Percentiles rank a stretch among this genome's conserved stretches.
Conservation (phyloP, 2,329 filamentous ascomycete species). For the Pseudopithomyces maydicus region DNA sequence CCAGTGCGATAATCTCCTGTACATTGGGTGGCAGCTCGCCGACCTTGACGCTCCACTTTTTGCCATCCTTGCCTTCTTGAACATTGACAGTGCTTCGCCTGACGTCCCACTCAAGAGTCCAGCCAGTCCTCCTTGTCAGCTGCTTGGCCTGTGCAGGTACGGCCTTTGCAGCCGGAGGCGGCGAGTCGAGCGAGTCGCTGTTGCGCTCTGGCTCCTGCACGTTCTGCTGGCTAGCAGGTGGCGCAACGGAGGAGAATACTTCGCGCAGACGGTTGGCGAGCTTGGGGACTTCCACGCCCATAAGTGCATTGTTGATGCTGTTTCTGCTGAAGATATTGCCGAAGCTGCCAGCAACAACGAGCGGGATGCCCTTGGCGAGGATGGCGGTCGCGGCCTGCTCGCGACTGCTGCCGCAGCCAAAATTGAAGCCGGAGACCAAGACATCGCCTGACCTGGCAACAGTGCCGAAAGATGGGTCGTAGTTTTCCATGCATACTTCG, state of each 20-base stretch:
- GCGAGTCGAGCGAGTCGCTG: constrained; percentile 57
- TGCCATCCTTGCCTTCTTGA: constrained; percentile 69
- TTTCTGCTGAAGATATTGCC: constrained; percentile 83
- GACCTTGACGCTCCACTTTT: constrained; percentile 78
- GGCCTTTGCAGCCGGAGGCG: constrained; percentile 42
- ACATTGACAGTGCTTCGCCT: constrained; percentile 71
- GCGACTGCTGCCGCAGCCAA: constrained; percentile 79
- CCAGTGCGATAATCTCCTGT: constrained; percentile 65
- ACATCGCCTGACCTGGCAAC: constrained; percentile 75
- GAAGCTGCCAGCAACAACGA: constrained; percentile 81
- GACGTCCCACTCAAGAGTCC: constrained; percentile 84
- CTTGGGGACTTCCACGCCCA: constrained; percentile 72
- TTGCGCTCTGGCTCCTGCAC: constrained; percentile 60
- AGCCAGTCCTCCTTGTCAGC: constrained; percentile 76
- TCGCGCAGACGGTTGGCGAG: constrained; percentile 70
- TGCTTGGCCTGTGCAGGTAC: constrained; percentile 56
- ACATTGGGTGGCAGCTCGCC: constrained; percentile 84
- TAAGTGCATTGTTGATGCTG: constrained; percentile 78
- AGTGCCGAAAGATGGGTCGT: constrained; percentile 72
- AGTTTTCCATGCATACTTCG: constrained; percentile 91
- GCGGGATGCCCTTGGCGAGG: constrained; percentile 76
- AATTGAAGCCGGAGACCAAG: constrained; percentile 85
- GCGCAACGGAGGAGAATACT: constrained; percentile 53
- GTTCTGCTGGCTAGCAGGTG: constrained; percentile 40
- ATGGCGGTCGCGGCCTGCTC: constrained; percentile 91